Conservation (phyloP, 306 rosid genomes). For the Canavalia gladiata region DNA sequence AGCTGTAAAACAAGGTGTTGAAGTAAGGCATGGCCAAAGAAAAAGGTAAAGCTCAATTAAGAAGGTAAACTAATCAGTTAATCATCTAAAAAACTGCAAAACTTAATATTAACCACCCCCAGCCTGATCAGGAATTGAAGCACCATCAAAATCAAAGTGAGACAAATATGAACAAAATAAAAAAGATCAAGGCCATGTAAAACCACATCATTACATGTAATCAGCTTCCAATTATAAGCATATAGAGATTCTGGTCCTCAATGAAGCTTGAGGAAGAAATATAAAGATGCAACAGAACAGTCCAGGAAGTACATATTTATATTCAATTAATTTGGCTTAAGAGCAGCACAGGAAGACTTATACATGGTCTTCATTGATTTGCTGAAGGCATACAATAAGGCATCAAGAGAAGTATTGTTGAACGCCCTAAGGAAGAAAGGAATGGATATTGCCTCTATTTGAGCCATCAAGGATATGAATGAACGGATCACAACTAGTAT, state of each 20-base stretch:
- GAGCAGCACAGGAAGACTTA: background rate
- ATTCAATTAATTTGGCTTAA: conserved; percentile 37
- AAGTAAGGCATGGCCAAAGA: conserved; percentile 32
- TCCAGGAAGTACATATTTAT: conserved; percentile 22
- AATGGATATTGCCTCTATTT: background rate
- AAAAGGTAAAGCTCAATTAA: conserved; percentile 21
- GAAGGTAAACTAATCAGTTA: conserved; percentile 30
- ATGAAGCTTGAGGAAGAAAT: conserved; percentile 44
- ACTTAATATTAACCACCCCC: conserved; percentile 24
- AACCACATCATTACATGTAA: conserved; percentile 25
- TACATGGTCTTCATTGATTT: background rate
- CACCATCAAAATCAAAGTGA: conserved; percentile 27
- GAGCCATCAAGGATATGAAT: background rate
- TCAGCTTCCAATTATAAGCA: conserved; percentile 19
- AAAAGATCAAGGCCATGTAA: conserved; percentile 33
- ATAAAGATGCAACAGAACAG: conserved; percentile 30
- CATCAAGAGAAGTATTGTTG: background rate
- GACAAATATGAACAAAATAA: conserved; percentile 26
- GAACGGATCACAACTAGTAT: background rate
- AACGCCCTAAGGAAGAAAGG: background rate
- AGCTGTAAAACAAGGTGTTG: conserved; percentile 26
- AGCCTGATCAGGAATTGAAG: conserved; percentile 8
- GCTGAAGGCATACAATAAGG: background rate
- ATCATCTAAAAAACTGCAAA: conserved; percentile 24
- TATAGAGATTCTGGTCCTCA: conserved; percentile 32